These are phyloP conservation scores for Micromonas commoda DNA, from an alignment of 139 green algal genomes.

Conservation along the genomic window DNA sequence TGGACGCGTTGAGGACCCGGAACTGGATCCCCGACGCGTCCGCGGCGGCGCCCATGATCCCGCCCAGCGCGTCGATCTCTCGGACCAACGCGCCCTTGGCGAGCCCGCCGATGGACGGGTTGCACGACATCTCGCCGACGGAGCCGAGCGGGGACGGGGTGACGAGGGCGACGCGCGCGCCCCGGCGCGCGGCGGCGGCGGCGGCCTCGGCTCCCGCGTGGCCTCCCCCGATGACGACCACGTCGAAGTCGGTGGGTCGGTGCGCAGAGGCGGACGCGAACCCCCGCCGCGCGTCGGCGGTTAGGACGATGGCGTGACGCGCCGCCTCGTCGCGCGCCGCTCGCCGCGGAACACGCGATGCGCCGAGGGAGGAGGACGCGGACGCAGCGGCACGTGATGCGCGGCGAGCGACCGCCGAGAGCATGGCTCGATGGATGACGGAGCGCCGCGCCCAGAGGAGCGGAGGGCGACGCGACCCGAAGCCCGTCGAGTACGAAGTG, in stretches of 20 bases:
- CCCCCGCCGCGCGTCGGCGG: too few relatives aligned
- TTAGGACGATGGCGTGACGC: too few relatives aligned
- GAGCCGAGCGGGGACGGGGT: neutral
- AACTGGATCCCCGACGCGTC: conserved; percentile 93
- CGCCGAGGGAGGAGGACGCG: too few relatives aligned
- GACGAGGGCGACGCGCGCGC: conserved; percentile 1
- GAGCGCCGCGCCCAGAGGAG: too few relatives aligned
- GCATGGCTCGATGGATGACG: too few relatives aligned
- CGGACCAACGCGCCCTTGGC: conserved; percentile 94
- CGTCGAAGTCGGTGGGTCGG: conserved; percentile 66
- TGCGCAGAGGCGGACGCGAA: too few relatives aligned
- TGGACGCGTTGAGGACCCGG: conserved; percentile 75
- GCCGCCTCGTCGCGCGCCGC: too few relatives aligned
- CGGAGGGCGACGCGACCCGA: too few relatives aligned
- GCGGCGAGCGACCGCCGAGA: too few relatives aligned
- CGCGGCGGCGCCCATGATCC: conserved; percentile 88
- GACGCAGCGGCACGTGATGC: too few relatives aligned
- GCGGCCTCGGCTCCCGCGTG: conserved; percentile 95
- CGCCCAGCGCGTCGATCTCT: conserved; percentile 91
- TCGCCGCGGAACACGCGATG: too few relatives aligned
- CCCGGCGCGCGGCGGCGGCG: conserved; percentile 67
- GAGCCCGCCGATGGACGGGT: conserved; percentile 72
- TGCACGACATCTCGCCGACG: conserved; percentile 46
- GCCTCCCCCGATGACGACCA: conserved; percentile 90
- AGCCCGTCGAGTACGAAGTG: too few relatives aligned